Percentiles rank a stretch among this genome's conserved stretches.
Conservation (phyloP, 2,329 filamentous ascomycete genomes). For the Aschersonia sp. region DNA sequence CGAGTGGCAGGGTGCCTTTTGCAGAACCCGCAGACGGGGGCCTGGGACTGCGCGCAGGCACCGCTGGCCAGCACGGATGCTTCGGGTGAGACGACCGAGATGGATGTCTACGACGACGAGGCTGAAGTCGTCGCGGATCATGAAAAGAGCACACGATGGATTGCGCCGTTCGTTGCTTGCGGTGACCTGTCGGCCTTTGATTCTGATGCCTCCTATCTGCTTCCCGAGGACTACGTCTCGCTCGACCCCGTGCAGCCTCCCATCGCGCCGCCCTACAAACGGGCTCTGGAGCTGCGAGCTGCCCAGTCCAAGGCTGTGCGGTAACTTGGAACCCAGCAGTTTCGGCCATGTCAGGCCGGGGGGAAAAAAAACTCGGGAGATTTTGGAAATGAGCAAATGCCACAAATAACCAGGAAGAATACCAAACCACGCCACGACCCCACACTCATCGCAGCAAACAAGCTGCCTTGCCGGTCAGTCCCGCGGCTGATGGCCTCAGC, state of each 20-base stretch:
- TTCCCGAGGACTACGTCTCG: constrained; percentile 75
- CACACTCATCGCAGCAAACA: neutral
- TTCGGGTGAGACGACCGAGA: constrained; percentile 26
- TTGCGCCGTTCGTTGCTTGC: constrained; percentile 92
- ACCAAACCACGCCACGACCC: neutral
- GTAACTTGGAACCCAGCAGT: neutral
- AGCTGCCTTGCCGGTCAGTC: neutral
- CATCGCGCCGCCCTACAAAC: constrained; percentile 88
- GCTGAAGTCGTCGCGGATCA: constrained; percentile 12
- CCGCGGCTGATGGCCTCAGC: constrained; percentile 6
- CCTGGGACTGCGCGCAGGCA: constrained; percentile 23
- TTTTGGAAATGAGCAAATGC: too few relatives aligned
- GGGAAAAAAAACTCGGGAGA: too few relatives aligned
- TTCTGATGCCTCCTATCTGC: constrained; percentile 82
- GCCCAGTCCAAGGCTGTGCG: constrained; percentile 14
- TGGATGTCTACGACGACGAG: constrained; percentile 37
- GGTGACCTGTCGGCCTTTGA: constrained; percentile 91
- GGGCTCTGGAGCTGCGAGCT: constrained; percentile 60
- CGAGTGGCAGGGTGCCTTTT: constrained; percentile 25
- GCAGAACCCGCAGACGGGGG: constrained; percentile 29
- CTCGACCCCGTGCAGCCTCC: constrained; percentile 89
- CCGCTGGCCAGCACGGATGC: constrained; percentile 6
- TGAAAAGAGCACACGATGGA: constrained; percentile 49
- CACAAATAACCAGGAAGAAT: too few relatives aligned
- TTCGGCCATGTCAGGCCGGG: too few relatives aligned